These are phyloP conservation scores for Baorangia bicolor DNA, from an alignment of 768 basidiomycete species.

Conservation along the genomic window DNA sequence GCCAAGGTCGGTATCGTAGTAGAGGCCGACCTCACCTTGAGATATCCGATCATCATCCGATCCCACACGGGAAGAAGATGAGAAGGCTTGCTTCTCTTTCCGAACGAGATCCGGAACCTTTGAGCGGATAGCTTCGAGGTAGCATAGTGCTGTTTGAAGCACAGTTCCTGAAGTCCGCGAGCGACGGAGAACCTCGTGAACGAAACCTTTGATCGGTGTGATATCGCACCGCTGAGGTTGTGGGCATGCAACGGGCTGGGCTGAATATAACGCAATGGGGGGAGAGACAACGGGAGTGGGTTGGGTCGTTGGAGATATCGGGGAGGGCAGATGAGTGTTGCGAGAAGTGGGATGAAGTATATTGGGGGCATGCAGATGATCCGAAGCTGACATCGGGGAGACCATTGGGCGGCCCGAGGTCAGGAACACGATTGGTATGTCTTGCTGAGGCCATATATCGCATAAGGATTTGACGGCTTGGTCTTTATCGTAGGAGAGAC, in stretches of 20 bases:
- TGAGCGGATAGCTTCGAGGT: slow-evolving; percentile 77
- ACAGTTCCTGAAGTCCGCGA: slow-evolving; percentile 83
- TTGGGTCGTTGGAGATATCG: slow-evolving; percentile 50
- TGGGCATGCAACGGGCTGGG: slow-evolving; percentile 12
- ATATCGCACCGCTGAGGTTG: slow-evolving; percentile 34
- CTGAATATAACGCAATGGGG: slow-evolving; percentile 29
- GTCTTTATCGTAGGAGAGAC: slow-evolving; percentile 43
- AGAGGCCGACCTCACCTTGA: slow-evolving; percentile 43
- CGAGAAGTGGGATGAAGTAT: slow-evolving; percentile 12
- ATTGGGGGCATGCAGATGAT: slow-evolving; percentile 4
- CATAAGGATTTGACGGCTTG: slow-evolving; percentile 75
- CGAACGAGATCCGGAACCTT: slow-evolving; percentile 63
- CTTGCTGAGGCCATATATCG: slow-evolving; percentile 79
- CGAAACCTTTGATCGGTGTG: slow-evolving; percentile 71
- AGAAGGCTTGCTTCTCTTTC: slow-evolving; percentile 48
- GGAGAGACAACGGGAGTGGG: slow-evolving; percentile 32
- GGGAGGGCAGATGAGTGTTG: slow-evolving; percentile 51
- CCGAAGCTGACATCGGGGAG: slow-evolving; percentile 10
- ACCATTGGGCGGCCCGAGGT: slow-evolving; percentile 34
- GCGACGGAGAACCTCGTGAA: slow-evolving; percentile 85
- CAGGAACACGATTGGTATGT: slow-evolving; percentile 62
- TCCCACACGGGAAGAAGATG: slow-evolving; percentile 40
- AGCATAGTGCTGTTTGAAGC: slow-evolving; percentile 85
- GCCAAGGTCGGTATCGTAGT: slow-evolving; percentile 38
- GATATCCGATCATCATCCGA: slow-evolving; percentile 44